These are phyloP conservation scores for Schizochytrium sp. DNA, from an alignment of 108 stramenopile species.

Conservation along the genomic window DNA sequence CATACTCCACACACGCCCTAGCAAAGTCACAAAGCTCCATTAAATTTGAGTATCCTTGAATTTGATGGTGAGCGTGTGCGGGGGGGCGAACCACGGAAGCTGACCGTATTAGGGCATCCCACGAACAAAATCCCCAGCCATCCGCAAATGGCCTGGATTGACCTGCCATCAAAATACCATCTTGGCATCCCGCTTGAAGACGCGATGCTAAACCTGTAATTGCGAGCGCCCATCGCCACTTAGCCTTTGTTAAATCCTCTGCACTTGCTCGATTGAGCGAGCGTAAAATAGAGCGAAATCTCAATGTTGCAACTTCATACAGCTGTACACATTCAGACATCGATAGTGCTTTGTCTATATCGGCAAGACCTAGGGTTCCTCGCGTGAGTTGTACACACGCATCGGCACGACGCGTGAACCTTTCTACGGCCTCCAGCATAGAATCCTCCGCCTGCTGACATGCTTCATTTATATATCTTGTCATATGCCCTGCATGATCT, in stretches of 20 bases:
- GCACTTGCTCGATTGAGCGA: not conserved
- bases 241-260: not conserved
- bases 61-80: no score
- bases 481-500: not conserved
- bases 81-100: not conserved
- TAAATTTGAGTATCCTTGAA: not conserved
- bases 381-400: not conserved
- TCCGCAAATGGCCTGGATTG: not conserved
- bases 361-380: no score
- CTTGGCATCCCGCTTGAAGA: not conserved
- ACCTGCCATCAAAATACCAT: not conserved
- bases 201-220: not conserved
- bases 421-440: not conserved
- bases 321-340: not conserved
- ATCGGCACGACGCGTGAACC: not conserved
- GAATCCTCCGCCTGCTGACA: conserved; percentile 1
- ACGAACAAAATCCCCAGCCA: conserved; percentile 34
- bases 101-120: not conserved
- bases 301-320: not conserved
- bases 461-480: not conserved
- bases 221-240: conserved; percentile 14
- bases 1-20: conserved; percentile 29
- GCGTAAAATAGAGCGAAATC: not conserved
- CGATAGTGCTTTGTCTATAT: not conserved
- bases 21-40: conserved; percentile 43